phyloP scores from a whole-genome alignment of 2,329 filamentous ascomycete species.

The Fusarium tanahbumbuense region DNA sequence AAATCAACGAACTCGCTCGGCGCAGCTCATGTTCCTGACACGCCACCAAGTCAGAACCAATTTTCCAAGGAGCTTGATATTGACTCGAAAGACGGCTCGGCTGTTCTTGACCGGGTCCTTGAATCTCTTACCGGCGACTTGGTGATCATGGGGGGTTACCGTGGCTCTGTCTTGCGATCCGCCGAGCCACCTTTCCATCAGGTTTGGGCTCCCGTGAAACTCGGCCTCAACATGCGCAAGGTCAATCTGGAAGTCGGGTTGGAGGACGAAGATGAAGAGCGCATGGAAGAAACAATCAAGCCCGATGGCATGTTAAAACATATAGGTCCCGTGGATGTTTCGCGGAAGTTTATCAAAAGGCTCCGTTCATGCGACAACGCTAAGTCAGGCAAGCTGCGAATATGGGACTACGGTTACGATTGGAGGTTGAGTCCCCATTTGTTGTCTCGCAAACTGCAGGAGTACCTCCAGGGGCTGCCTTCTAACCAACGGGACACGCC shows the following conservation, averaged over 20 bases:
- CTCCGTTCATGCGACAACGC: conserved; percentile 80
- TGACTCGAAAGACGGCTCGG: conserved; percentile 39
- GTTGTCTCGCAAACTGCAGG: conserved; percentile 76
- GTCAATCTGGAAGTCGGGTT: conserved; percentile 91
- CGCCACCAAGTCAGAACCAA: conserved; percentile 43
- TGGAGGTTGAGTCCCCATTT: conserved; percentile 89
- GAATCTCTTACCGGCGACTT: conserved; percentile 83
- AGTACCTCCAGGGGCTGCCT: conserved; percentile 78
- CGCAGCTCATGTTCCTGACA: conserved; percentile 46
- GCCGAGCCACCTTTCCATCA: conserved; percentile 86
- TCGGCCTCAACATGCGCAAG: conserved; percentile 90
- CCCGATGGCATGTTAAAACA: conserved; percentile 90
- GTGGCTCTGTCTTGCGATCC: conserved; percentile 89
- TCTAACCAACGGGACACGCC: conserved; percentile 73
- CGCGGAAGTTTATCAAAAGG: conserved; percentile 82
- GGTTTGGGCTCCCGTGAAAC: conserved; percentile 93
- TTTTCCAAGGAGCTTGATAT: conserved; percentile 25
- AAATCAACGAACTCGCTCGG: conserved; percentile 51
- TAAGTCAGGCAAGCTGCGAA: conserved; percentile 74
- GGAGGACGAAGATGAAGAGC: conserved; percentile 82
- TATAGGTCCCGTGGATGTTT: conserved; percentile 92
- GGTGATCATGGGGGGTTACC: conserved; percentile 89
- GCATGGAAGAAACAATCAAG: conserved; percentile 84
- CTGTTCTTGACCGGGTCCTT: conserved; percentile 65
- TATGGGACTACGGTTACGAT: conserved; percentile 95